Conservation (phyloP, 2,329 filamentous ascomycete genomes). For the Dactylellina drechsleri region DNA sequence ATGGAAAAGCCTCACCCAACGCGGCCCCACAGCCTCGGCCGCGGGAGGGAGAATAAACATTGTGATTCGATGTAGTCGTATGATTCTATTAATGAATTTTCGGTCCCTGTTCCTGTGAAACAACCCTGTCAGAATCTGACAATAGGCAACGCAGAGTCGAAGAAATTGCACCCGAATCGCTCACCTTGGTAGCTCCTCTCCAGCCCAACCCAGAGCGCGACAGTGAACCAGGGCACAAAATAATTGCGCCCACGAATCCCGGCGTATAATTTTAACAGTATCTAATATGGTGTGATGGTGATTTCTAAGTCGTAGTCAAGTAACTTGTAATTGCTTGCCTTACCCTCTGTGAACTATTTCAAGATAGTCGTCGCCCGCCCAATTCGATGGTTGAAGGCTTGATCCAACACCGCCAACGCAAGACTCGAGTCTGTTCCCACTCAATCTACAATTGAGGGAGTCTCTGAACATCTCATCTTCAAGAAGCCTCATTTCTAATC, state of each 20-base stretch:
- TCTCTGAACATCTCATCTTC: too few species aligned
- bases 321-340: not conserved
- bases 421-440: not conserved
- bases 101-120: not conserved
- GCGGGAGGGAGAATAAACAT: not conserved
- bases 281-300: slow-evolving; percentile 26
- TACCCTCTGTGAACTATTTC: slow-evolving; percentile 18
- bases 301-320: slow-evolving; percentile 13
- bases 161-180: slow-evolving; percentile 34
- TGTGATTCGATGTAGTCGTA: slow-evolving; percentile 14
- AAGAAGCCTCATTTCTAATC: too few species aligned
- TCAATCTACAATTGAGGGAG: too few species aligned
- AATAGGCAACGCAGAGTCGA: slow-evolving; percentile 17
- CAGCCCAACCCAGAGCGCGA: not conserved
- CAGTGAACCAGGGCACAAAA: not conserved
- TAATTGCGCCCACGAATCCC: not conserved
- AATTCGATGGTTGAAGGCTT: not conserved
- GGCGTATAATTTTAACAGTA: not conserved
- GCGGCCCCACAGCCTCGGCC: slow-evolving; percentile 3
- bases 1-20: slow-evolving; percentile 20
- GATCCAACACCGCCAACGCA: slow-evolving; percentile 22
- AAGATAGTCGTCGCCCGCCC: slow-evolving; percentile 3
- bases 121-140: slow-evolving; percentile 13
- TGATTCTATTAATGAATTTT: slow-evolving; percentile 37
- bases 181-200: slow-evolving; percentile 4